Evolutionary conservation across 345 rosid species (phyloP), one percentile per base, ranked within the genome.

Genomic region (Rhizophora apiculata): DNA sequence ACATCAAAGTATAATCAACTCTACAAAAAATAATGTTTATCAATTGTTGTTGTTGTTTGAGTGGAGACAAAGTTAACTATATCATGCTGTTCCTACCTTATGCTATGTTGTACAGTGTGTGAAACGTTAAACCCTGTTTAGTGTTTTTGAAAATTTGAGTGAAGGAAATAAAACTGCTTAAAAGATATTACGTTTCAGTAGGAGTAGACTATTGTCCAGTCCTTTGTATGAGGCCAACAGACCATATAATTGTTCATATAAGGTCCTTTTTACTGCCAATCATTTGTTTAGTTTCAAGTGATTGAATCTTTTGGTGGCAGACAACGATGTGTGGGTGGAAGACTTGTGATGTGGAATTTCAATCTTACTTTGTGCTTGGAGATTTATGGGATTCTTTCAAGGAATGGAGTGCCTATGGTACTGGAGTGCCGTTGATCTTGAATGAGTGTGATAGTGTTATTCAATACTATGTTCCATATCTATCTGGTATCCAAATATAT

Each of bases 361-460:
- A 79, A 53, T 75, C 72, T 8, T 75, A 75, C 46, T 70, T 75
- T 30, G 51, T 39, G 18, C 65, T 75, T 6, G 68, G 74, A 13
- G 89, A 86, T 55, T 56, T 86, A 67, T 86, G 89, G 89, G 66
- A 78, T 32, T 64, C 77, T 34, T 83, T 74, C 30, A 72, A 59
- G 55, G 85, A 86, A 66, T 80, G 84, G 89, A 83, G 87, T 78
- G 84, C 82, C 20, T 86, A 78, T 49, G 86, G 87, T 9, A 81
- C 72, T 8, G 86, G 77, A 29, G 83, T 86, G 32, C 86, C 89
- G 5, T 52, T 86, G 26, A 39, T 74, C 52, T 68, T 86, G 64
- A 67, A 76, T 27, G 70, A 67, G 36, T 71, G 76, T 31, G 83
- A 83, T 8, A 67, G 70, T 59, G 72, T 80, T 2, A 54, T 83